Percentiles rank a stretch among this genome's conserved stretches.
Evolutionary conservation across 2,329 filamentous ascomycete genomes (phyloP).

Genomic region (Sclerotinia glacialis): DNA sequence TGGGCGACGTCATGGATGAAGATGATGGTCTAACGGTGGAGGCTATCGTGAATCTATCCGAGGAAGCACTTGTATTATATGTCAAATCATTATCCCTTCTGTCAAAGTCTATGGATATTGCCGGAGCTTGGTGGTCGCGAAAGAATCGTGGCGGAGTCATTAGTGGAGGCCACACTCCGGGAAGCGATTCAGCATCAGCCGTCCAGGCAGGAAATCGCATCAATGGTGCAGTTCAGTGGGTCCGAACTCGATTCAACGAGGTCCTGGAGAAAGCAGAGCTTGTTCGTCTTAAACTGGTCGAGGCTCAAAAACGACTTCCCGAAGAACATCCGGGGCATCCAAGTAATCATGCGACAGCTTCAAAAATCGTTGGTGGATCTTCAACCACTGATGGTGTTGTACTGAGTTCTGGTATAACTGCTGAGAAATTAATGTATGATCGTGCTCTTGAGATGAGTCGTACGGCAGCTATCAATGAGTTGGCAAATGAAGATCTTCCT

Average conservation of each 20-base stretch:
- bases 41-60: constrained; percentile 80
- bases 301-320: constrained; percentile 81
- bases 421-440: constrained; percentile 97
- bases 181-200: constrained; percentile 44
- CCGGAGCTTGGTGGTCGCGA: constrained; percentile 84
- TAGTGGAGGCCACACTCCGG: constrained; percentile 44
- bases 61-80: constrained; percentile 93
- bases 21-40: constrained; percentile 80
- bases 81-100: constrained; percentile 90
- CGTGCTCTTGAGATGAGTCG: constrained; percentile 96
- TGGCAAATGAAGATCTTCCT: constrained; percentile 81
- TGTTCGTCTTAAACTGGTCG: constrained; percentile 81
- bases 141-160: constrained; percentile 65
- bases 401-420: constrained; percentile 83
- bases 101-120: constrained; percentile 93
- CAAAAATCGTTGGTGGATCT: constrained; percentile 46
- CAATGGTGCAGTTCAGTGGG: constrained; percentile 94
- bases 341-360: constrained; percentile 65
- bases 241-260: constrained; percentile 91
- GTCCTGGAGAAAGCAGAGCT: constrained; percentile 94
- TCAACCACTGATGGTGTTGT: constrained; percentile 74
- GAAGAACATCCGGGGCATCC: constrained; percentile 84
- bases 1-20: constrained; percentile 55
- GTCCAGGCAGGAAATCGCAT: constrained; percentile 59
- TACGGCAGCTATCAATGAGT: constrained; percentile 89